phyloP scores from a whole-genome alignment of 257 asterid species.

The Echium plantagineum region DNA sequence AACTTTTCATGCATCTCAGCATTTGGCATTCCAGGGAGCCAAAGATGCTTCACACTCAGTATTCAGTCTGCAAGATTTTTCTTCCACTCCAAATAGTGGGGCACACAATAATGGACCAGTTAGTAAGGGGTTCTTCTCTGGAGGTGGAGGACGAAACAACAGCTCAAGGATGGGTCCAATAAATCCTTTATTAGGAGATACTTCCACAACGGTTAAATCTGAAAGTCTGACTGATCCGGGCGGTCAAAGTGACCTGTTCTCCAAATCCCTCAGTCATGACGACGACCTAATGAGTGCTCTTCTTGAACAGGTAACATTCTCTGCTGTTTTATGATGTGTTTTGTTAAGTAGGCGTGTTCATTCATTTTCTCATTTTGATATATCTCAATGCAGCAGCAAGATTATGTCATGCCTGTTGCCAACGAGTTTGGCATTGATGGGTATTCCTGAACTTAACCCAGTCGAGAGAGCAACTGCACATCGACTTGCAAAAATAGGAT shows the following conservation, averaged over 20 bases:
- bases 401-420: constrained; percentile 41
- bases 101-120: constrained; percentile 15
- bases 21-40: constrained; percentile 20
- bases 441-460: constrained; percentile 26
- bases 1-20: constrained; percentile 24
- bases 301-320: constrained; percentile 53
- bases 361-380: not conserved
- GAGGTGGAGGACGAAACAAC: constrained; percentile 20
- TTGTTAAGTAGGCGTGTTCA: not conserved
- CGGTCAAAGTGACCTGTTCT: constrained; percentile 27
- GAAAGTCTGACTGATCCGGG: constrained; percentile 39
- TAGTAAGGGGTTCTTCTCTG: constrained; percentile 22
- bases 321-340: not conserved
- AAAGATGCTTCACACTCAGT: constrained; percentile 21
- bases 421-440: constrained; percentile 67
- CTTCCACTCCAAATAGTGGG: constrained; percentile 22
- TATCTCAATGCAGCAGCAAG: constrained; percentile 34
- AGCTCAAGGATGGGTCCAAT: constrained; percentile 21
- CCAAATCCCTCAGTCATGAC: constrained; percentile 52
- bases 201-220: constrained; percentile 29
- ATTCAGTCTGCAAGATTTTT: constrained; percentile 24
- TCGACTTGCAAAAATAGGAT: constrained; percentile 12
- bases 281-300: constrained; percentile 75
- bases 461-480: constrained; percentile 11
- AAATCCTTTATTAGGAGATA: constrained; percentile 24